Evolutionary conservation across 2,329 filamentous ascomycete genomes (phyloP), one percentile per base, ranked within the genome.

Genomic region (Hymenoscyphus albidus): DNA sequence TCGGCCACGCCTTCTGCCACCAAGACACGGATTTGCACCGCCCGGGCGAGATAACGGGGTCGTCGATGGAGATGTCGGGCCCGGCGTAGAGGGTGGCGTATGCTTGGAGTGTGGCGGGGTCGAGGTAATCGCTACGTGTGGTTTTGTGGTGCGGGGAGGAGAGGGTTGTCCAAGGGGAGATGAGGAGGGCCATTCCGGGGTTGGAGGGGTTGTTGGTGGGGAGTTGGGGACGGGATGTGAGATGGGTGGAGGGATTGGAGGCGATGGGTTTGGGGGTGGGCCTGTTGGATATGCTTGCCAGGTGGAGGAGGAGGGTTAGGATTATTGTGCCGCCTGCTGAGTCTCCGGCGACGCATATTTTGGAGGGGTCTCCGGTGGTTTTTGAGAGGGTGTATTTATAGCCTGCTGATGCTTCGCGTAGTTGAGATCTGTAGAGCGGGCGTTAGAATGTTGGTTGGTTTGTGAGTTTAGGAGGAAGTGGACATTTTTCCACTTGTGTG

Each of bases 91-190:
- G 85, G 13, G 81, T 79, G 0, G 88, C 92, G 72, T 93, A 95
- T 9, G 80, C 79, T 75, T 88, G 85, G 35, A 96, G 80, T 61
- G 82, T 87, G 16, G 82, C 77, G 18, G 82, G 81, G 71, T 92
- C 86, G 42, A 96, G 82, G 73, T 90, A 96, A 75, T 96, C 92
- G 69, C 88, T 91, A 3, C 79, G 74, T 0, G 90, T 94, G 69
- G 90, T 86, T 62, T 80, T 81, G 71, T 93, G 88, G 61, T 85
- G 82, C 6, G 80, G 77, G 0, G 89, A 92, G 48, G 91, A 80
- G 51, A 96, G 83, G 1, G 88, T 89, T 13, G 88, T 82, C 92
- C 92, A 96, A 0, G 92, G 92, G 10, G 90, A 93, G 65, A 96
- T 91, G 66, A 95, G 80, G 27, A 88, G 81, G 1, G 88, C 90